Evolutionary conservation across 805 yeast genomes (phyloP).

Genomic region (Cyberlindnera amylophila): DNA sequence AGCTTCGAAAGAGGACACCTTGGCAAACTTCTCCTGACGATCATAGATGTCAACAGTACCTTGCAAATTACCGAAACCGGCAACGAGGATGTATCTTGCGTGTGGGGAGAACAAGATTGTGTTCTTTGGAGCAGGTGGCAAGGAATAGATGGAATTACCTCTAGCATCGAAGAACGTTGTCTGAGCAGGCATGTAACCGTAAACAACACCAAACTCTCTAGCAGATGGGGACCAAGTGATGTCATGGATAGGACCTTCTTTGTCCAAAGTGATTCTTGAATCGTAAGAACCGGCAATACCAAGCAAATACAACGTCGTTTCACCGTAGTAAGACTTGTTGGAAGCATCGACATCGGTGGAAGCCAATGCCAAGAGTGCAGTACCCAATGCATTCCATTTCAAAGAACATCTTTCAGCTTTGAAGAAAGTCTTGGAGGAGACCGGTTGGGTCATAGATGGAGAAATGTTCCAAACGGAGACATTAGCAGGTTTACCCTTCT

Average conservation of each 20-base stretch:
- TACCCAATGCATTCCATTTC: conserved; percentile 93
- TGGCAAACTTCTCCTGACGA: conserved; percentile 78
- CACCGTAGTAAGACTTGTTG: conserved; percentile 95
- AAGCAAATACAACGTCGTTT: conserved; percentile 82
- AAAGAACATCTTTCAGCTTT: conserved; percentile 92
- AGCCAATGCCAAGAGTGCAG: conserved; percentile 88
- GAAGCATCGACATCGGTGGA: conserved; percentile 94
- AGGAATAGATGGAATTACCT: conserved; percentile 78
- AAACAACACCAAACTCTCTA: conserved; percentile 94
- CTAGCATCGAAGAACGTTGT: conserved; percentile 93
- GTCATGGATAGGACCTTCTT: conserved; percentile 97
- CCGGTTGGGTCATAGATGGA: conserved; percentile 55
- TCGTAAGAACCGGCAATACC: conserved; percentile 93
- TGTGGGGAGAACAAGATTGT: conserved; percentile 91
- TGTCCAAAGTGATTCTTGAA: conserved; percentile 78
- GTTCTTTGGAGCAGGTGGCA: conserved; percentile 86
- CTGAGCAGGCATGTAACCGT: conserved; percentile 96
- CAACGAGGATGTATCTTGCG: conserved; percentile 84
- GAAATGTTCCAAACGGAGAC: conserved; percentile 79
- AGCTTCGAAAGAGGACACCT: conserved; percentile 81
- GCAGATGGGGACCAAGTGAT: conserved; percentile 96
- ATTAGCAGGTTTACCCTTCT: conserved; percentile 82
- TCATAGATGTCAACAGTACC: conserved; percentile 95
- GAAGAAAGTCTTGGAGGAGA: conserved; percentile 84
- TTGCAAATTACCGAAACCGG: conserved; percentile 97